phyloP scores from a whole-genome alignment of 225 moss, liverwort and hornwort species.

The Rhytidiadelphus loreus region DNA sequence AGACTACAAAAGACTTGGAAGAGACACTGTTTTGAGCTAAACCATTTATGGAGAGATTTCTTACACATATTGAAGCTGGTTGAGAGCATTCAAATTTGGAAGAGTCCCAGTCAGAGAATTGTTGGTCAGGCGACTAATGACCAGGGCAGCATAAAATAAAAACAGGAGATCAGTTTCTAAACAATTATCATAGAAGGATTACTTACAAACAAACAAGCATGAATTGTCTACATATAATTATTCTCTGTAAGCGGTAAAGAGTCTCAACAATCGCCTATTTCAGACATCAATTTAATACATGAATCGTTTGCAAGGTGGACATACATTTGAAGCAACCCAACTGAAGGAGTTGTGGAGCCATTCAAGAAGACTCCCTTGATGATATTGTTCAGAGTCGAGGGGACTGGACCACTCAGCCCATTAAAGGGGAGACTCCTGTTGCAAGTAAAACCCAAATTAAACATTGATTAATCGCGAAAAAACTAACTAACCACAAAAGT shows the following conservation, averaged over 20 bases:
- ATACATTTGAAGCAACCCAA: conserved; percentile 25
- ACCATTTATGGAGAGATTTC: background rate
- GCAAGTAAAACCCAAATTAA: background rate
- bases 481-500: background rate
- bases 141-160: background rate
- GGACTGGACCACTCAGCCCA: conserved; percentile 17
- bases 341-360: background rate
- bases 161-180: background rate
- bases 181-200: background rate
- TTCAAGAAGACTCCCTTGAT: background rate
- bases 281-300: background rate
- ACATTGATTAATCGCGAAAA: background rate
- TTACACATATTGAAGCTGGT: conserved; percentile 30
- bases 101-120: conserved; percentile 28
- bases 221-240: background rate
- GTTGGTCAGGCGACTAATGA: conserved; percentile 26
- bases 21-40: background rate
- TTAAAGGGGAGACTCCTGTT: conserved; percentile 53
- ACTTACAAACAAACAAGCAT: background rate
- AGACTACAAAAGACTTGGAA: background rate
- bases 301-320: background rate
- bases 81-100: conserved; percentile 26
- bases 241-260: background rate
- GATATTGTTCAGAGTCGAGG: conserved; percentile 4
- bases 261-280: background rate